These are phyloP conservation scores for Penicillium sp. DNA, from an alignment of 2,329 filamentous ascomycete species.

Conservation along the genomic window DNA sequence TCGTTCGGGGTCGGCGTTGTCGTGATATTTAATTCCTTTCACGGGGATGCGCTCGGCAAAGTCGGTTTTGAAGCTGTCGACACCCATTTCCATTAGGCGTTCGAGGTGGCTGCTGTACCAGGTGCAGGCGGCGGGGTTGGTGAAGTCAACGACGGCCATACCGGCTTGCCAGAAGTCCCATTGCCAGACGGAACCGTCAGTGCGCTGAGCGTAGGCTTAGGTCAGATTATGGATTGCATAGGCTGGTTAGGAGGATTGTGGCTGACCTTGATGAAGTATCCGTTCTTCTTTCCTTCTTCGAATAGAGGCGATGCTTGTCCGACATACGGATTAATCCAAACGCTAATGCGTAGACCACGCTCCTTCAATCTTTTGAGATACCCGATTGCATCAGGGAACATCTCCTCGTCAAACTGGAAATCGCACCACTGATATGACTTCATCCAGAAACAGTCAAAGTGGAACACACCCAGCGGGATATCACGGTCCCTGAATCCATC, in stretches of 20 bases:
- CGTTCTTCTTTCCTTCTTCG: constrained; percentile 62
- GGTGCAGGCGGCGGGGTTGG: constrained; percentile 67
- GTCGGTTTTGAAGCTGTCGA: constrained; percentile 75
- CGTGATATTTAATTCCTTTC: constrained; percentile 66
- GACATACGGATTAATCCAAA: constrained; percentile 78
- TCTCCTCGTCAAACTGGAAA: constrained; percentile 69
- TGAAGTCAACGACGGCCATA: constrained; percentile 75
- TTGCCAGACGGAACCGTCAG: constrained; percentile 72
- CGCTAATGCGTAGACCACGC: constrained; percentile 67
- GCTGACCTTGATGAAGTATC: constrained; percentile 65
- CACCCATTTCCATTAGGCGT: constrained; percentile 67
- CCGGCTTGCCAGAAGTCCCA: constrained; percentile 79
- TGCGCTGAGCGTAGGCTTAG: constrained; percentile 46
- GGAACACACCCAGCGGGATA: constrained; percentile 71
- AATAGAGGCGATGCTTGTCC: constrained; percentile 71
- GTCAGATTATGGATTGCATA: neutral
- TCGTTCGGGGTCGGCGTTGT: constrained; percentile 62
- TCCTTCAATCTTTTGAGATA: constrained; percentile 68
- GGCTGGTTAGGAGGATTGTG: too few species aligned
- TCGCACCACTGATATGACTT: constrained; percentile 75
- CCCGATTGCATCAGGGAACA: constrained; percentile 69
- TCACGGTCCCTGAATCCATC: constrained; percentile 68
- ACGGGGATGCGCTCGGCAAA: constrained; percentile 74
- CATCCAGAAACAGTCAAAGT: constrained; percentile 80
- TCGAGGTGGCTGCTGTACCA: constrained; percentile 69